Percentiles rank a stretch among this genome's conserved stretches.
phyloP scores from a whole-genome alignment of 2,329 filamentous ascomycete species.

The Exophiala dermatitidis region DNA sequence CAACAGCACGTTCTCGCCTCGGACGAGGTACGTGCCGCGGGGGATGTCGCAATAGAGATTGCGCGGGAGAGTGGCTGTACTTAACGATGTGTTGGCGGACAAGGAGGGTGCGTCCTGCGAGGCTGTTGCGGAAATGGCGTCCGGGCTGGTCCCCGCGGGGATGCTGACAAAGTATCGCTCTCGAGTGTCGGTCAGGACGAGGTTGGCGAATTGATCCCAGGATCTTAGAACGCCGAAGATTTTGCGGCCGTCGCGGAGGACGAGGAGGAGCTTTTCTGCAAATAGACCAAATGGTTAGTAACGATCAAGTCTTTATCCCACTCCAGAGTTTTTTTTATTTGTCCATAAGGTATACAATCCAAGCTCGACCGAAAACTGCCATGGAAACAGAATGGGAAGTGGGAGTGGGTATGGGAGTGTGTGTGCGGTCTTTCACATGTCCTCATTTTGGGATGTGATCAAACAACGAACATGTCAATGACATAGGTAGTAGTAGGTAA shows the following conservation, averaged over 20 bases:
- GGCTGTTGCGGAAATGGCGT: background rate
- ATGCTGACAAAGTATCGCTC: conserved; percentile 67
- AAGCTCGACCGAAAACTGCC: no score
- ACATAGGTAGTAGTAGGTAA: no score
- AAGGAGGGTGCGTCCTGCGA: background rate
- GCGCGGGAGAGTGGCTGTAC: conserved; percentile 34
- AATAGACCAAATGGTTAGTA: no score
- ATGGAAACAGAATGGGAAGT: no score
- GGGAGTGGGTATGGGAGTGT: no score
- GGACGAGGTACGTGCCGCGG: conserved; percentile 81
- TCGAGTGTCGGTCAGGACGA: conserved; percentile 86
- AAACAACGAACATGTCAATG: no score
- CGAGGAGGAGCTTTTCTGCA: conserved; percentile 86
- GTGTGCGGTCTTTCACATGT: no score
- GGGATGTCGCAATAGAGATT: conserved; percentile 74
- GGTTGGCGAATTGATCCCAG: conserved; percentile 97
- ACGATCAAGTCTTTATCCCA: no score
- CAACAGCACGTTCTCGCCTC: conserved; percentile 94
- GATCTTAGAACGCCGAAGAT: conserved; percentile 85
- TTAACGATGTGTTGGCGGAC: background rate
- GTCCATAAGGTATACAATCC: no score
- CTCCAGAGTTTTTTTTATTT: no score
- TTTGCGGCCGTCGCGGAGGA: conserved; percentile 88
- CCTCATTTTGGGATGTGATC: no score
- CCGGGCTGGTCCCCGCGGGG: conserved; percentile 1